Evolutionary conservation across 306 rosid genomes (phyloP).

Genomic region (Prunus persica): Prunus_persica_NCBIv2 NC_034009.1:47042001-47042500

Average conservation of each 20-base stretch:
- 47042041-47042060: background rate
- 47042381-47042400: conserved; percentile 74
- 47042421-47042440: background rate
- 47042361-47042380: conserved; percentile 76
- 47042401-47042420: background rate
- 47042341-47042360: conserved; percentile 61
- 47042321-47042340: conserved; percentile 76
- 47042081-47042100: background rate
- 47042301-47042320: background rate
- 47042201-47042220: background rate
- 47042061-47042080: background rate
- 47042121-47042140: background rate
- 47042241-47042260: too few species aligned
- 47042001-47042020: background rate
- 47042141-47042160: background rate
- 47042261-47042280: conserved; percentile 13
- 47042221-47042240: background rate
- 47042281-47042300: conserved; percentile 3
- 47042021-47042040: background rate
- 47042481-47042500: background rate
- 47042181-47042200: background rate
- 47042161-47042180: background rate
- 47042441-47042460: background rate
- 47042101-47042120: background rate
- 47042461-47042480: background rate